phyloP scores from a whole-genome alignment of 495 filamentous ascomycete species.

The Hamigera avellanea region DNA sequence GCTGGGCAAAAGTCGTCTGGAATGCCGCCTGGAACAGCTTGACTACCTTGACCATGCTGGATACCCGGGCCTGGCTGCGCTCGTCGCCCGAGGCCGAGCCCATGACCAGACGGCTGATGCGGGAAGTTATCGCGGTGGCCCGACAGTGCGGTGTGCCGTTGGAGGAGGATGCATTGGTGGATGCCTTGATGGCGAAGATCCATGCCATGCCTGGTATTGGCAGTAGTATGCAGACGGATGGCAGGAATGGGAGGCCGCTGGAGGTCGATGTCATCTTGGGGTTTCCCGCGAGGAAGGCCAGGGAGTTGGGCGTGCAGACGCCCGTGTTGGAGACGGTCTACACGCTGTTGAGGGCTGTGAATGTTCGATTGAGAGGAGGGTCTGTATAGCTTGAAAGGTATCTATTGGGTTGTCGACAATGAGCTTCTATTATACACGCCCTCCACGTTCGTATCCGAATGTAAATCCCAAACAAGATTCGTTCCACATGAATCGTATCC shows the following conservation, averaged over 20 bases:
- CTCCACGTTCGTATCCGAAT: no score
- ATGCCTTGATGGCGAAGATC: slow-evolving; percentile 30
- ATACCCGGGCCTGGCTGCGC: slow-evolving; percentile 20
- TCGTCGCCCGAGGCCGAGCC: slow-evolving; percentile 31
- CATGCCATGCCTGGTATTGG: slow-evolving; percentile 27
- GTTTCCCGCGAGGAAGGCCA: slow-evolving; percentile 35
- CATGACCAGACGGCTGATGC: slow-evolving; percentile 32
- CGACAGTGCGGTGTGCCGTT: slow-evolving; percentile 29
- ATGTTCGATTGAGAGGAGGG: no score
- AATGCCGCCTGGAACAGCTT: slow-evolving; percentile 44
- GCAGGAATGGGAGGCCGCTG: slow-evolving; percentile 33
- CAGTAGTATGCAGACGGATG: slow-evolving; percentile 46
- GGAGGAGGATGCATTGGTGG: slow-evolving; percentile 20
- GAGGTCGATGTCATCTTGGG: slow-evolving; percentile 48
- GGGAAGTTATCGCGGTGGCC: slow-evolving; percentile 38
- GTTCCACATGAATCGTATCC: no score
- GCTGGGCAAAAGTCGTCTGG: slow-evolving; percentile 46
- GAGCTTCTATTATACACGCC: no score
- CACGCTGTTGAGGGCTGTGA: no score
- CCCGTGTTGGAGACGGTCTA: slow-evolving; percentile 39
- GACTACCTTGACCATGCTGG: slow-evolving; percentile 36
- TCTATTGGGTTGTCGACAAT: no score
- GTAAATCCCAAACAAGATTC: no score
- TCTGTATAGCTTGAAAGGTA: no score
- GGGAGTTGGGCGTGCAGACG: slow-evolving; percentile 33